Conservation (phyloP, 192 early-diverging fungal genomes). For the Cladochytrium replicatum region DNA sequence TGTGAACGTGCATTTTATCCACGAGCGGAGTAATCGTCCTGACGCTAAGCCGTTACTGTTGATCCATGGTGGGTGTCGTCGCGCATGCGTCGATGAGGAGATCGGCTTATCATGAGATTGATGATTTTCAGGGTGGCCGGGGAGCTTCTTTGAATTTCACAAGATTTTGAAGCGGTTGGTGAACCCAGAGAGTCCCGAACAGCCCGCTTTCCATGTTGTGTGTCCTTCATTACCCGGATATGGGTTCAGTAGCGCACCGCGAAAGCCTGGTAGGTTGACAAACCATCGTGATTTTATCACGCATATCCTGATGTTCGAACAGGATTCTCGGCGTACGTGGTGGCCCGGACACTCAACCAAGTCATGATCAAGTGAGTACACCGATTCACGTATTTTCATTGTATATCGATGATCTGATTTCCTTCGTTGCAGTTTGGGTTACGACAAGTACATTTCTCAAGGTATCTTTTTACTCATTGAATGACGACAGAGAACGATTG, state of each 20-base stretch:
- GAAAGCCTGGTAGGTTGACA: too few relatives aligned
- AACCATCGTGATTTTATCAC: too few relatives aligned
- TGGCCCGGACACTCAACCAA: slow-evolving; percentile 15
- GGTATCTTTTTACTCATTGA: too few relatives aligned
- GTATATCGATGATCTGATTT: slow-evolving; percentile 21
- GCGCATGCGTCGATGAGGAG: too few relatives aligned
- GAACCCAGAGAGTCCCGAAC: slow-evolving; percentile 20
- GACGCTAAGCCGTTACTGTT: slow-evolving; percentile 47
- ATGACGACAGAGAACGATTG: too few relatives aligned
- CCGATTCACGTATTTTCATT: slow-evolving; percentile 26
- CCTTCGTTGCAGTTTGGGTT: too few relatives aligned
- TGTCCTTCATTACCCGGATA: slow-evolving; percentile 57
- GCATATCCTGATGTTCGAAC: too few relatives aligned
- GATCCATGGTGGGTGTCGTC: too few relatives aligned
- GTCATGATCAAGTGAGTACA: slow-evolving; percentile 19
- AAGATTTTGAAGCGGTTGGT: slow-evolving; percentile 37
- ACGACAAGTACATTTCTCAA: too few relatives aligned
- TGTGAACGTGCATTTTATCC: too few relatives aligned
- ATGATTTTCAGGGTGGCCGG: slow-evolving; percentile 67
- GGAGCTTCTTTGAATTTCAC: slow-evolving; percentile 52
- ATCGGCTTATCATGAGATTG: too few relatives aligned
- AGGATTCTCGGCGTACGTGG: slow-evolving; percentile 11
- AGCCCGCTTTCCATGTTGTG: slow-evolving; percentile 46
- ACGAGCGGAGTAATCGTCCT: too few relatives aligned
- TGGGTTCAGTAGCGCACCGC: slow-evolving; percentile 36